Evolutionary conservation across 2,329 filamentous ascomycete species (phyloP), one percentile per base, ranked within the genome.

Genomic region (Canariomyces notabilis): DNA sequence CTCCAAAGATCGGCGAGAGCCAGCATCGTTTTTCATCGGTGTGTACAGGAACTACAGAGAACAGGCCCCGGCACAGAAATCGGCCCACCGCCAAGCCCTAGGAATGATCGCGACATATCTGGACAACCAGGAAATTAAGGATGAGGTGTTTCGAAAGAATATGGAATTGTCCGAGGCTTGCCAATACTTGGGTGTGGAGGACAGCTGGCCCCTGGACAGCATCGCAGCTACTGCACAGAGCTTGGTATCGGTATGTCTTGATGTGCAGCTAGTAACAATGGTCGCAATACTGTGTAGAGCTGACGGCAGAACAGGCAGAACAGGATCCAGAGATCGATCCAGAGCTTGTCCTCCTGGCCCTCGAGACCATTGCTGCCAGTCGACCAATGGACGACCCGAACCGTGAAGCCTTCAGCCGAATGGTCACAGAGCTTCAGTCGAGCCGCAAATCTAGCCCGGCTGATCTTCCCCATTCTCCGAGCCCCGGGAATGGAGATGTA

Each of bases 101-200:
- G 54, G 59, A 6, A 42, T 54, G 20, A 63, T 66, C 31, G 61
- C 53, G 11, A 54, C 53, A 14, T 49, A 60, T 21, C 56, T 54
- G 3, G 33, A 56, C 23, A 59, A 53, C 37, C 33, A 46, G 8
- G 44, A 45, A 4, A 54, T 62, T 12, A 32, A 46, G 32, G 16
- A 50, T 11, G 47, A 44, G 31, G 52, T 52, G 5, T 54, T 47
- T 6, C 26, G 35, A 6, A 44, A 21, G 2, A 14, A 29, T 11
- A 58, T 61, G 48, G 52, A 55, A 1, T 26, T 54, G 9, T 19
- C 49, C 2, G 57, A 61, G 31, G 59, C 59, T 2, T 57, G 54
- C 33, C 37, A 48, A 4, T 51, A 57, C 32, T 23, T 62, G 11
- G 36, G 44, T 1, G 48, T 55, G 1, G 47, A 54, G 3, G 19